A percentile compares a stretch with the other conserved stretches of the same genome.
phyloP scores from a whole-genome alignment of 1,139 yeast species.

The Maudiozyma humilis region DNA sequence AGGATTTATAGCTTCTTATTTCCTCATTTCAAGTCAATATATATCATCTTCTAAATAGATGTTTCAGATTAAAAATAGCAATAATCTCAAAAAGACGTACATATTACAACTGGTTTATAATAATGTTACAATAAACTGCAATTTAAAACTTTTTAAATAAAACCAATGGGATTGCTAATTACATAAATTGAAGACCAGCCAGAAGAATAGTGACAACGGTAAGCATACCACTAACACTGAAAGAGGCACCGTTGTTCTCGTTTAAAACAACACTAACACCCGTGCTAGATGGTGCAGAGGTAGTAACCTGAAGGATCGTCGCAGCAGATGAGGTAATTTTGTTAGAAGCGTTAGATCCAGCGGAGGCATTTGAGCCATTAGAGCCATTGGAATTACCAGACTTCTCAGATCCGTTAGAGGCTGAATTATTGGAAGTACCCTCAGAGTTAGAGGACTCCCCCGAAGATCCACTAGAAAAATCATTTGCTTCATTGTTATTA shows the following conservation, averaged over 20 bases:
- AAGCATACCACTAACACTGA: background rate
- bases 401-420: slow-evolving; percentile 2
- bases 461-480: background rate
- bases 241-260: background rate
- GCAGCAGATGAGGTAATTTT: background rate
- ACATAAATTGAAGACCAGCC: background rate
- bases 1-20: no score
- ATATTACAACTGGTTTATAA: no score
- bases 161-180: background rate
- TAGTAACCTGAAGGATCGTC: background rate
- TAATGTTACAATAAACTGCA: no score
- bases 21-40: no score
- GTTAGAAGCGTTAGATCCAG: background rate
- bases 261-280: background rate
- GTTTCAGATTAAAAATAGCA: no score
- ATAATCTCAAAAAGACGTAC: no score
- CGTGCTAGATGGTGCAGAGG: background rate
- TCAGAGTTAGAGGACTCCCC: no score
- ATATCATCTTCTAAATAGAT: no score
- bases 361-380: background rate
- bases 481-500: background rate
- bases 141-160: no score
- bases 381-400: background rate
- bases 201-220: background rate
- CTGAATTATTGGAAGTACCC: background rate